Evolutionary conservation across 345 rosid species (phyloP), one percentile per base, ranked within the genome.

Genomic region (Acer yangbiense): DNA sequence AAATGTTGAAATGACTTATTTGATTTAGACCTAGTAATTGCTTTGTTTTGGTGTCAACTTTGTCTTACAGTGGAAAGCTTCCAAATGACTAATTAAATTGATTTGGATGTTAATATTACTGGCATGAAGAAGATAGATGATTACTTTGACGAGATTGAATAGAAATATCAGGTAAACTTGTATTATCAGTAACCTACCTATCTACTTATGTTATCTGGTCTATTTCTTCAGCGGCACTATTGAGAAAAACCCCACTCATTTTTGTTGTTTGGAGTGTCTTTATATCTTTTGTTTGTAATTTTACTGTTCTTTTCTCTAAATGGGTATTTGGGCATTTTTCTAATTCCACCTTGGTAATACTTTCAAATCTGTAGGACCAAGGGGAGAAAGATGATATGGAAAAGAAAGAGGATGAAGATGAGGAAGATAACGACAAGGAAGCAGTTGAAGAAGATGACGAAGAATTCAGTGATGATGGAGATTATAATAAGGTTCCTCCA

Each of bases 381-480:
- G 85, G 77, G 41, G 88, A 81, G 60, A 84, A 81, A 78, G 87
- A 69, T 75, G 85, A 76, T 55, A 83, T 82, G 74, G 87, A 77
- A 67, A 81, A 69, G 65, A 75, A 84, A 76, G 84, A 74, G 90
- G 90, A 78, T 23, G 85, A 77, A 17, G 85, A 75, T 44, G 87
- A 78, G 18, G 79, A 80, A 29, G 84, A 74, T 70, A 86, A 77
- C 16, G 83, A 73, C 14, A 81, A 74, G 32, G 86, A 83, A n/a
- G 83, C 62, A 65, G 71, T 17, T 2, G 75, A 35, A 18, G 85
- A 80, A 72, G 78, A 32, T 18, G 89, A 84, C 21, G 89, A 81
- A 62, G 88, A 83, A n/a, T 75, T 57, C 73, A 86, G 89, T 73
- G 90, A 87, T 66, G 87, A 83, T 67, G 89, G 82, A 58, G 87